These are phyloP conservation scores for Besnoitia besnoiti DNA, from an alignment of 169 alveolate genomes.

Conservation along the genomic window DNA sequence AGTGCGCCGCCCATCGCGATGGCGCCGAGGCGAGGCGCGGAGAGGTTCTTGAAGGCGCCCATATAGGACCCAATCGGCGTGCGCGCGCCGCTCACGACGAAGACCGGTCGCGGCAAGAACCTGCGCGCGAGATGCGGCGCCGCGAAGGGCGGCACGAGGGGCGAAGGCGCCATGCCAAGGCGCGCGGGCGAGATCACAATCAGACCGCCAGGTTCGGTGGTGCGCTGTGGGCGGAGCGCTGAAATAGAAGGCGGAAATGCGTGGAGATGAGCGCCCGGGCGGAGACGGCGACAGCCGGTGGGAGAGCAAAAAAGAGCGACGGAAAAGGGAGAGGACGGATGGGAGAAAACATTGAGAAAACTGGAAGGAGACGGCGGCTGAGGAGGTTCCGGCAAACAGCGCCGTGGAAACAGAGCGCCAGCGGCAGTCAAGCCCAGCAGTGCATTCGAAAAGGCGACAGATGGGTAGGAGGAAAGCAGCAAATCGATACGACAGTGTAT, in stretches of 20 bases:
- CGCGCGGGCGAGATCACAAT: too few relatives aligned
- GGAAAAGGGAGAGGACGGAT: not conserved
- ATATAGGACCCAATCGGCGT: slow-evolving; percentile 74
- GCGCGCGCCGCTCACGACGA: slow-evolving; percentile 69
- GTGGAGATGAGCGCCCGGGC: too few relatives aligned
- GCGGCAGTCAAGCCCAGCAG: too few relatives aligned
- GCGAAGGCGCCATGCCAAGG: not conserved
- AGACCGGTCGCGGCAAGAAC: slow-evolving; percentile 66
- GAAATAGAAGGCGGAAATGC: too few relatives aligned
- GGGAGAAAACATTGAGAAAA: not conserved
- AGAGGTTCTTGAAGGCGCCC: slow-evolving; percentile 64
- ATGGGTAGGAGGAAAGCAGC: too few relatives aligned
- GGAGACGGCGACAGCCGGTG: too few relatives aligned
- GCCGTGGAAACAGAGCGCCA: too few relatives aligned
- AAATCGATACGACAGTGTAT: too few relatives aligned
- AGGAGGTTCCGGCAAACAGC: too few relatives aligned
- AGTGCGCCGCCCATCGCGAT: slow-evolving; percentile 69
- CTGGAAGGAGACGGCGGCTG: not conserved
- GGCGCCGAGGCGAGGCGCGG: slow-evolving; percentile 70
- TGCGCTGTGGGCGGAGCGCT: too few relatives aligned
- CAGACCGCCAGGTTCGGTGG: too few relatives aligned
- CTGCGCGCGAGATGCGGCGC: not conserved
- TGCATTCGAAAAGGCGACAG: too few relatives aligned
- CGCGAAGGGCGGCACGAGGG: not conserved
- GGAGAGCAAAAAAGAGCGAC: not conserved